phyloP scores from a whole-genome alignment of 108 stramenopile genomes.

The Cyclostephanos invisitatus region DNA sequence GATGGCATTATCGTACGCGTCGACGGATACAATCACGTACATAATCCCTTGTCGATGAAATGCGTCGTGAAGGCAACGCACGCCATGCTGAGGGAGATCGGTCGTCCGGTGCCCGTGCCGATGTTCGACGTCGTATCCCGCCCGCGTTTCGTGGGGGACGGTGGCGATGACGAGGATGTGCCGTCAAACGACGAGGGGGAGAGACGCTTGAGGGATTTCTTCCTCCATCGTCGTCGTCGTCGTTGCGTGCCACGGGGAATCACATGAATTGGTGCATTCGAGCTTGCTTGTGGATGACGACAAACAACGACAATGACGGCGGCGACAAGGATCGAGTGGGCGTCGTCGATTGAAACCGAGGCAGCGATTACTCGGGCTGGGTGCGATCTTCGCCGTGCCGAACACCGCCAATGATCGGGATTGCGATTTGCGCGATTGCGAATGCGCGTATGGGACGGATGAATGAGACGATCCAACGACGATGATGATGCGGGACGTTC shows the following conservation, averaged over 20 bases:
- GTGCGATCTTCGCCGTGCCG: constrained; percentile 40
- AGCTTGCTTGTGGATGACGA: too few relatives aligned
- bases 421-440: neutral
- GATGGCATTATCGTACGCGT: neutral
- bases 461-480: neutral
- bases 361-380: constrained; percentile 37
- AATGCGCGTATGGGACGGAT: neutral
- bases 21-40: constrained; percentile 1
- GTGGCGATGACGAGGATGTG: too few relatives aligned
- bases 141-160: neutral
- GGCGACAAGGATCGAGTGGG: neutral
- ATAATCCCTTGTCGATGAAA: neutral
- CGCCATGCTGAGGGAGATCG: constrained; percentile 41
- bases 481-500: neutral
- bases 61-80: constrained; percentile 16
- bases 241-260: too few relatives aligned
- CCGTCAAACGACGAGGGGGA: neutral
- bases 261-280: too few relatives aligned
- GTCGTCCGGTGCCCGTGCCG: constrained; percentile 26
- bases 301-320: too few relatives aligned
- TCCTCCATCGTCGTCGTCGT: constrained; percentile 9
- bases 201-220: constrained; percentile 33
- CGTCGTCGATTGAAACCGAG: constrained; percentile 37
- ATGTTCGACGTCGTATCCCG: neutral
- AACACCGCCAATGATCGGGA: constrained; percentile 1